These are phyloP conservation scores for Sordariomycetes sp. DNA, from an alignment of 2,329 filamentous ascomycete species.

Conservation along the genomic window DNA sequence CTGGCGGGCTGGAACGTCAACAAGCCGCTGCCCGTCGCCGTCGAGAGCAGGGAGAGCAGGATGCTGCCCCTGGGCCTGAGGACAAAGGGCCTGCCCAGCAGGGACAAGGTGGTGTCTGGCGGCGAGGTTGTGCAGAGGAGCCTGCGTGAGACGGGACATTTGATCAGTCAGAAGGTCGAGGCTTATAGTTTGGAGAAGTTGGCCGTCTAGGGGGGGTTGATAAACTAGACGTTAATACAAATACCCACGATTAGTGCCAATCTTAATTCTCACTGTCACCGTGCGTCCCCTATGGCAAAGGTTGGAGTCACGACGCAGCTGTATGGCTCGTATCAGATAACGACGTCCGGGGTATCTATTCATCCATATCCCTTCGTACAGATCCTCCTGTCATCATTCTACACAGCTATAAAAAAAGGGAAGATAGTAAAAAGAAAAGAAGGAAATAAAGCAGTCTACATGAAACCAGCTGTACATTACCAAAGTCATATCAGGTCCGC, in stretches of 20 bases:
- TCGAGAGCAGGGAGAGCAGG: constrained; percentile 34
- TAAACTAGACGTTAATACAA: background rate
- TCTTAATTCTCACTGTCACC: too few relatives aligned
- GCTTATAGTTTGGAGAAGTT: constrained; percentile 79
- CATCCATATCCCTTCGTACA: too few relatives aligned
- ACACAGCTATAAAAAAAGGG: too few relatives aligned
- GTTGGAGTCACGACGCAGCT: too few relatives aligned
- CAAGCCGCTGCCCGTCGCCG: constrained; percentile 32
- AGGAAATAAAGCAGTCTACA: too few relatives aligned
- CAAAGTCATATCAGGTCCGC: too few relatives aligned
- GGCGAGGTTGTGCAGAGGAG: constrained; percentile 64
- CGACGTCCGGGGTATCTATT: too few relatives aligned
- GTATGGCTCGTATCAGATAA: too few relatives aligned
- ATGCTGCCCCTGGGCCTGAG: constrained; percentile 68
- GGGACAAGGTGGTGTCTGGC: constrained; percentile 52
- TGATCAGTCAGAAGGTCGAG: constrained; percentile 71
- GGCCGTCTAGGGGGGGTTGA: constrained; percentile 38
- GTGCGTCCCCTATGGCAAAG: too few relatives aligned
- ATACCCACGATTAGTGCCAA: background rate
- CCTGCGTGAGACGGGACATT: constrained; percentile 63
- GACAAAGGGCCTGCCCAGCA: constrained; percentile 38
- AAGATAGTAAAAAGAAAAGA: too few relatives aligned
- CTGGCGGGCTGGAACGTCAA: constrained; percentile 19
- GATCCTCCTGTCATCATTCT: too few relatives aligned
- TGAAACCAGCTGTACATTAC: too few relatives aligned